These are phyloP conservation scores for Paracorniculantispora psalliotae DNA, from an alignment of 2,329 filamentous ascomycete species.

Conservation along the genomic window DNA sequence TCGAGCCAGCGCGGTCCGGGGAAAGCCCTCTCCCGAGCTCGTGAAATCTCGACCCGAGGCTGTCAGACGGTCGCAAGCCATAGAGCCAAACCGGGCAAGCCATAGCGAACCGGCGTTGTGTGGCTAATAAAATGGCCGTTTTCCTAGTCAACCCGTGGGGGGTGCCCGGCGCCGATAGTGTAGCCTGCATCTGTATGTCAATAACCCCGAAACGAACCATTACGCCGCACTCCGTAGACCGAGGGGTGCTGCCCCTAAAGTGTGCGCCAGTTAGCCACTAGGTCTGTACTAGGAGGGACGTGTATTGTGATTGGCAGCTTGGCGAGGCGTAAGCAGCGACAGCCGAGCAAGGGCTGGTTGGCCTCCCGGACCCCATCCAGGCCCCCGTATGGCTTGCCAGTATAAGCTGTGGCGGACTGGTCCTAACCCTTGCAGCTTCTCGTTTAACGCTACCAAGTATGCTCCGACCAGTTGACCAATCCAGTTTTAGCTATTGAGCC, in stretches of 20 bases:
- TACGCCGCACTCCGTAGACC: background rate
- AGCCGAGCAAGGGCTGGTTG: constrained; percentile 1
- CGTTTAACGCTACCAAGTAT: background rate
- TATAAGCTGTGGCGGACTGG: background rate
- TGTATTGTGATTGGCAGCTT: constrained; percentile 5
- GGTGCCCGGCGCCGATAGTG: background rate
- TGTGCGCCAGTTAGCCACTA: background rate
- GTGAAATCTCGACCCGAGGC: background rate
- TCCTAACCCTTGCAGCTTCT: background rate
- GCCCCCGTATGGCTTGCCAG: background rate
- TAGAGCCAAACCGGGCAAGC: background rate
- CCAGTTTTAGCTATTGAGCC: background rate
- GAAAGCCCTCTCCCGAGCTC: background rate
- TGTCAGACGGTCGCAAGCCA: background rate
- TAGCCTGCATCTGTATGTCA: background rate
- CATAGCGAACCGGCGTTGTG: background rate
- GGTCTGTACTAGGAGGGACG: background rate
- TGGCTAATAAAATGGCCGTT: background rate
- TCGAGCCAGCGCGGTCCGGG: background rate
- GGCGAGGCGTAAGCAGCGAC: constrained; percentile 7
- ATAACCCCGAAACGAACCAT: background rate
- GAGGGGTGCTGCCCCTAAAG: background rate
- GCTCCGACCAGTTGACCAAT: background rate
- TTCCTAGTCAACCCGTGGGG: background rate
- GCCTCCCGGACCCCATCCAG: background rate